These are phyloP conservation scores for Ceratocystis albifundus DNA, from an alignment of 2,329 filamentous ascomycete species.

Conservation along the genomic window DNA sequence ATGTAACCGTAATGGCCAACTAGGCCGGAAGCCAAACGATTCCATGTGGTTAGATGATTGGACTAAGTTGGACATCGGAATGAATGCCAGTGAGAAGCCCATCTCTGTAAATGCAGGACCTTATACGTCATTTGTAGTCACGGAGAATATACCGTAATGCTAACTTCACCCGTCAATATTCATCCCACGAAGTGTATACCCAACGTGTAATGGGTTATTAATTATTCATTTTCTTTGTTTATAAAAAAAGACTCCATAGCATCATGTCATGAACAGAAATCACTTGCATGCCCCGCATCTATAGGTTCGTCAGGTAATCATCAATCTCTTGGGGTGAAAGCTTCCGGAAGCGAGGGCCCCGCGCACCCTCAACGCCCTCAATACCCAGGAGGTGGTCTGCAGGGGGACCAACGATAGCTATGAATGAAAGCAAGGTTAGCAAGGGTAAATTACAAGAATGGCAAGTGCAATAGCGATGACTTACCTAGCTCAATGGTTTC, in stretches of 20 bases:
- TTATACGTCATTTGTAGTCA: slow-evolving; percentile 39
- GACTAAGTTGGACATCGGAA: slow-evolving; percentile 30
- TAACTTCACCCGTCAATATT: background rate
- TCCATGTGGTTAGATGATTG: slow-evolving; percentile 29
- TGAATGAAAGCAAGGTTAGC: slow-evolving; percentile 26
- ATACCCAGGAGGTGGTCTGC: slow-evolving; percentile 86
- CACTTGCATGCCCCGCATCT: slow-evolving; percentile 30
- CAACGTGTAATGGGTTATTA: slow-evolving; percentile 15
- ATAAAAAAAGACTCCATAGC: slow-evolving; percentile 23
- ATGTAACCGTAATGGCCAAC: slow-evolving; percentile 46
- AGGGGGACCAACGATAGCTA: slow-evolving; percentile 88
- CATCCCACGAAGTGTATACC: background rate
- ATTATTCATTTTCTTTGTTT: slow-evolving; percentile 21
- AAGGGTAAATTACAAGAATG: slow-evolving; percentile 9
- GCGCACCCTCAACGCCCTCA: slow-evolving; percentile 74
- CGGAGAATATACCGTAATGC: background rate
- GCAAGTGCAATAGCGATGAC: slow-evolving; percentile 28
- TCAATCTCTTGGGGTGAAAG: slow-evolving; percentile 96
- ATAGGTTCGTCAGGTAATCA: slow-evolving; percentile 98
- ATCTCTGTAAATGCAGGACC: slow-evolving; percentile 38
- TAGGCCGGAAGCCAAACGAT: slow-evolving; percentile 33
- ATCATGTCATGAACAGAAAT: slow-evolving; percentile 23
- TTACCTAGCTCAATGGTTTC: slow-evolving; percentile 95
- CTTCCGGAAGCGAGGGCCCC: slow-evolving; percentile 83
- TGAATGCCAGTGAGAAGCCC: slow-evolving; percentile 27